Evolutionary conservation across 2,329 filamentous ascomycete species (phyloP).

Genomic region (Teratosphaeria destructans): DNA sequence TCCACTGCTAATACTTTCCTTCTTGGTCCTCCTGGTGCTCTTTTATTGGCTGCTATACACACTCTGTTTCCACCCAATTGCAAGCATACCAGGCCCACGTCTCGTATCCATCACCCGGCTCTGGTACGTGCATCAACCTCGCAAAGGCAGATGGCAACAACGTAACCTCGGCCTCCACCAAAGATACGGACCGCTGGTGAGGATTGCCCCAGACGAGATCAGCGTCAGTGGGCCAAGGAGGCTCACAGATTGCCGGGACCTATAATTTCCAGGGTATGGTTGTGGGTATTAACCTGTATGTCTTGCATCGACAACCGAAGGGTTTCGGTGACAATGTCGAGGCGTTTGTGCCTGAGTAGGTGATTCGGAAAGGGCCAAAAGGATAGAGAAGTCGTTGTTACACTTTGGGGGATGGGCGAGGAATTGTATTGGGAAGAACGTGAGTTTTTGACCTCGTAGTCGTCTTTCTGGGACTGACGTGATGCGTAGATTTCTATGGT

Average conservation of each 20-base stretch:
- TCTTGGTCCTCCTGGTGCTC: neutral
- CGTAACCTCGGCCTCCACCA: constrained; percentile 24
- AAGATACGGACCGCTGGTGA: constrained; percentile 20
- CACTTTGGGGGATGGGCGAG: constrained; percentile 8
- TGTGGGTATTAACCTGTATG: neutral
- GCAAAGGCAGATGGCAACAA: neutral
- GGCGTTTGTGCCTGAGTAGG: neutral
- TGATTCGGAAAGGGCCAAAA: neutral
- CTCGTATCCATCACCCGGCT: neutral
- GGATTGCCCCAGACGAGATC: constrained; percentile 20
- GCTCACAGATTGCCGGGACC: neutral
- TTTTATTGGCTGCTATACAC: neutral
- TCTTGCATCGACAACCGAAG: neutral
- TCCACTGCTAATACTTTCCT: neutral
- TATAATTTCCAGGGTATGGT: neutral
- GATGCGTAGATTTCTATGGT: neutral
- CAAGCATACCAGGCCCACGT: neutral
- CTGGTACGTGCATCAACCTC: neutral
- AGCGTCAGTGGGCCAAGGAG: constrained; percentile 13
- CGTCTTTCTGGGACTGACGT: neutral
- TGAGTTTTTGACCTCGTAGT: neutral
- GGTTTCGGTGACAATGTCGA: neutral
- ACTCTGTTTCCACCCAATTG: neutral
- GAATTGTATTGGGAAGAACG: constrained; percentile 12
- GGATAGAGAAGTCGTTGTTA: neutral